Percentiles rank a stretch among this genome's conserved stretches.
These are phyloP conservation scores for Candida orba DNA, from an alignment of 805 yeast genomes.

Conservation along the genomic window DNA sequence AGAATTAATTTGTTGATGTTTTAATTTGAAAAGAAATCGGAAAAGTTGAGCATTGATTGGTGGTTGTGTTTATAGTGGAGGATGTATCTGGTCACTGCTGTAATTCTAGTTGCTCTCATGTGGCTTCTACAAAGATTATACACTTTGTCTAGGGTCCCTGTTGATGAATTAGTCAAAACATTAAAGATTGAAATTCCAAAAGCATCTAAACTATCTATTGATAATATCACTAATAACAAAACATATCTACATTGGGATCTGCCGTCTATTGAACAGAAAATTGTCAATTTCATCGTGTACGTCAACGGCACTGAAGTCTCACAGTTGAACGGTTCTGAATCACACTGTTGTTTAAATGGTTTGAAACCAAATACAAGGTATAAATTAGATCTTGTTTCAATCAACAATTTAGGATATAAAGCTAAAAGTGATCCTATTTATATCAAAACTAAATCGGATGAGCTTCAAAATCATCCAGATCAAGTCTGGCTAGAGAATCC, in stretches of 20 bases:
- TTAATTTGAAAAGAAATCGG: no score
- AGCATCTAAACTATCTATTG: constrained; percentile 48
- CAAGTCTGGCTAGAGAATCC: constrained; percentile 29
- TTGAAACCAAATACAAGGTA: constrained; percentile 31
- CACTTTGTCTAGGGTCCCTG: constrained; percentile 29
- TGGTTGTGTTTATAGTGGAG: background rate
- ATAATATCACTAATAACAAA: constrained; percentile 38
- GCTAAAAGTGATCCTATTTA: constrained; percentile 35
- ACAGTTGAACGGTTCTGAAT: constrained; percentile 28
- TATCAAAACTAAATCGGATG: constrained; percentile 30
- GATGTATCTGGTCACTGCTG: constrained; percentile 18
- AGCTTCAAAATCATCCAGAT: constrained; percentile 16
- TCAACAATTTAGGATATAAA: constrained; percentile 32
- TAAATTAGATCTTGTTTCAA: constrained; percentile 36
- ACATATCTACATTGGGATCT: constrained; percentile 52
- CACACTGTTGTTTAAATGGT: constrained; percentile 28
- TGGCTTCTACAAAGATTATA: constrained; percentile 21
- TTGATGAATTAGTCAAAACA: constrained; percentile 37
- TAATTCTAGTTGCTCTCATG: constrained; percentile 13
- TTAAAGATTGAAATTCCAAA: constrained; percentile 49
- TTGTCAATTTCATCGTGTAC: constrained; percentile 31
- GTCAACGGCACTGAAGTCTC: constrained; percentile 33
- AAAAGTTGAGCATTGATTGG: no score
- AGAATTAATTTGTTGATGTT: no score
- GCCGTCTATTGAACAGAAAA: constrained; percentile 16